These are phyloP conservation scores for Zygotorulaspora chibaensis DNA, from an alignment of 805 yeast species.

Conservation along the genomic window DNA sequence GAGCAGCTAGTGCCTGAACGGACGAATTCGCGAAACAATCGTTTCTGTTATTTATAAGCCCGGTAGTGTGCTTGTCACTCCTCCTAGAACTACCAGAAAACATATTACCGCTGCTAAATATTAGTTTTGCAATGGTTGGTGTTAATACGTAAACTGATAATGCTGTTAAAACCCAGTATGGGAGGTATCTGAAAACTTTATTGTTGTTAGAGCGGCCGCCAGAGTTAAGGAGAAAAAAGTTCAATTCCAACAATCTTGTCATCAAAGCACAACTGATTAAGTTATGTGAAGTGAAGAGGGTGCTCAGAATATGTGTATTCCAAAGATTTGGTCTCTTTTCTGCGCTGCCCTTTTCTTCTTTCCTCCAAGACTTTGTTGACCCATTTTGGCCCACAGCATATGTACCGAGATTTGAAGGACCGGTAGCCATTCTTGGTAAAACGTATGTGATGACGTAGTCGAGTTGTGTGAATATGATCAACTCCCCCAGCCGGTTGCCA, in stretches of 20 bases:
- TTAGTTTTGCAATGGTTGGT: conserved; percentile 13
- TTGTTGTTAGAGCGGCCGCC: background rate
- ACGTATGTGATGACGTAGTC: no score
- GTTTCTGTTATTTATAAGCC: conserved; percentile 73
- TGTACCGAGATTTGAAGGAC: no score
- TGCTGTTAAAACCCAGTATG: conserved; percentile 12
- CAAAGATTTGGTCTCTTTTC: background rate
- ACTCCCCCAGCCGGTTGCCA: no score
- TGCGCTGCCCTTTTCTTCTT: background rate
- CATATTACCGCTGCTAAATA: conserved; percentile 15
- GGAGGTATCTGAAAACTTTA: conserved; percentile 6
- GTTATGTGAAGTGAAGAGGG: background rate
- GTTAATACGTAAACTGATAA: conserved; percentile 21
- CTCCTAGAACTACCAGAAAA: conserved; percentile 39
- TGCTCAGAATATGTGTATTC: background rate
- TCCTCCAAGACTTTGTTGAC: background rate
- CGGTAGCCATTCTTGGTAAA: no score
- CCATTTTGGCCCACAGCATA: background rate
- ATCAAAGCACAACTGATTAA: background rate
- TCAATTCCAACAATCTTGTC: background rate
- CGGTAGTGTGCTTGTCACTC: conserved; percentile 74
- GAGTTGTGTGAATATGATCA: no score
- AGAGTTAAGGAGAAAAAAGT: background rate
- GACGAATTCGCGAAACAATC: conserved; percentile 93
- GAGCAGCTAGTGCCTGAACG: conserved; percentile 68